Evolutionary conservation across 1,284 basidiomycete species (phyloP), one percentile per base, ranked within the genome.

Genomic region (Puccinia coronata): DNA sequence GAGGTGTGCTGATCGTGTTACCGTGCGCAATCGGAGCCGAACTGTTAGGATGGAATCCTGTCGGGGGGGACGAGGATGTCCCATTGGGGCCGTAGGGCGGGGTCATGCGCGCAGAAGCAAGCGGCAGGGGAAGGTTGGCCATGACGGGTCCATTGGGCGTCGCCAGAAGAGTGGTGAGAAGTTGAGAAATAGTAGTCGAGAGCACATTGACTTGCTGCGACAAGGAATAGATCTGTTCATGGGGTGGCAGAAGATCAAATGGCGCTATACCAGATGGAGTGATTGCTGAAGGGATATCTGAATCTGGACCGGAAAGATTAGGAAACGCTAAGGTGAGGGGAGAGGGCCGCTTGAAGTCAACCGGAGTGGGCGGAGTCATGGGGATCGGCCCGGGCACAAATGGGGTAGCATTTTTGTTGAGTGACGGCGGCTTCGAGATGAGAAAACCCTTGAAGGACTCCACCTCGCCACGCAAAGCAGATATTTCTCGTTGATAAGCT

Each of bases 251-350:
- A 25, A 36, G 51, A 39, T 70, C 51, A 41, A 78, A 69, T n/a
- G 61, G 31, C 84, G 85, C 47, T 84, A 85, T 75, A 83, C 84
- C 23, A 85, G 86, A 6, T 84, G 72, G 28, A 41, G 1, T 36
- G 23, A 57, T n/a, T 20, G 34, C 1, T n/a, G 55, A 73, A 53
- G 41, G 41, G 11, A 41, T n/a, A 59, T 51, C 69, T 47, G 69
- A 53, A 31, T 71, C 65, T 23, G 36, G 23, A 6, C 23, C 39
- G 23, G 47, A 12, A 20, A 51, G 11, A 51, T 20, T 9, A 61
- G 57, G 57, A 31, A 61, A 28, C 41, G 63, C n/a, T 2, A 70
- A 25, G 3, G 41, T 11, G 25, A 49, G 67, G 11, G 36, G 67
- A 9, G 39, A 70, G 12, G 69, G 31, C 47, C 49, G 53, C 47